Conservation (phyloP, 2,329 filamentous ascomycete species). For the Thielaviopsis populi region DNA sequence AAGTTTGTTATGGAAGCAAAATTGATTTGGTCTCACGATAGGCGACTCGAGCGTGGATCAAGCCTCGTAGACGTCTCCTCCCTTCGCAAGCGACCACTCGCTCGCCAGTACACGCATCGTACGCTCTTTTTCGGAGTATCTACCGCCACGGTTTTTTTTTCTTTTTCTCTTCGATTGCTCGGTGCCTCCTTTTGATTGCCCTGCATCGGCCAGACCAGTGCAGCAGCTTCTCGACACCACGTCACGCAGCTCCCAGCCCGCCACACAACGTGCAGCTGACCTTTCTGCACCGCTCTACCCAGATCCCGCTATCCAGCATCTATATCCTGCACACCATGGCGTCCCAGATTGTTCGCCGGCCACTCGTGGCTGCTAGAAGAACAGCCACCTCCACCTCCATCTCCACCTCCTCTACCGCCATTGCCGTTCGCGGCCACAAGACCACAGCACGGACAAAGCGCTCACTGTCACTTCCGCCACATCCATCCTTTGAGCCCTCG, state of each 20-base stretch:
- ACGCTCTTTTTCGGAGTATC: neutral
- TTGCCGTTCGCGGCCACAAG: slow-evolving; percentile 32
- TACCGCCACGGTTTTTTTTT: neutral
- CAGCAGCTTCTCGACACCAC: neutral
- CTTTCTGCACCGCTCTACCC: neutral
- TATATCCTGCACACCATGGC: slow-evolving; percentile 23
- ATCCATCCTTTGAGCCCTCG: slow-evolving; percentile 41
- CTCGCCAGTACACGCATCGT: neutral
- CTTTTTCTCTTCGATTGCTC: neutral
- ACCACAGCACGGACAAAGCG: slow-evolving; percentile 40
- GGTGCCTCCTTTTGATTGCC: neutral
- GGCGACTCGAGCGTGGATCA: slow-evolving; percentile 1
- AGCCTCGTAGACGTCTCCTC: neutral
- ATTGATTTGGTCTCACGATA: slow-evolving; percentile 5
- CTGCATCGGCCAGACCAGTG: neutral
- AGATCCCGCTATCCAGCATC: neutral
- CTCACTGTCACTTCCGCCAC: slow-evolving; percentile 43
- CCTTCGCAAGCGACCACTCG: neutral
- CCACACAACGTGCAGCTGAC: neutral
- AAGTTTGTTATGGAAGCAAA: slow-evolving; percentile 12
- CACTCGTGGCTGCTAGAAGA: slow-evolving; percentile 23
- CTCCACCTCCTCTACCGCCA: slow-evolving; percentile 20
- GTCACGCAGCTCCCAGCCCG: neutral
- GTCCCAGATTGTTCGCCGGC: slow-evolving; percentile 25
- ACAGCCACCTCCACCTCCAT: slow-evolving; percentile 20